Conservation (phyloP, 176 grass and related monocot genomes). For the Luzula sylvatica region DNA sequence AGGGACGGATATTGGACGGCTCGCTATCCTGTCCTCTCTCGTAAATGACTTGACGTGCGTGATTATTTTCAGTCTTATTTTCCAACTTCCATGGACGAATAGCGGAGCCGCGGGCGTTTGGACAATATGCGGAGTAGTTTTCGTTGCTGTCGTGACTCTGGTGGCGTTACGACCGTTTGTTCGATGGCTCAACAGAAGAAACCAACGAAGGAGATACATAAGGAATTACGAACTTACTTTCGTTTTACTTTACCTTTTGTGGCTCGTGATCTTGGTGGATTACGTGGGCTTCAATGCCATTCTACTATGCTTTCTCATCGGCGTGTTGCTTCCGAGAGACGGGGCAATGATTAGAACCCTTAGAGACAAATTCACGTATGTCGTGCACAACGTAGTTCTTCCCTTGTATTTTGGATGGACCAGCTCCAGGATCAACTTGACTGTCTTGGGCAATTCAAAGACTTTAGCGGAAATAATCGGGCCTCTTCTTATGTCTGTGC, state of each 20-base stretch:
- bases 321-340: constrained; percentile 39
- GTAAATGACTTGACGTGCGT: constrained; percentile 42
- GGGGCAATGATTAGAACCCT: constrained; percentile 47
- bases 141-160: not conserved
- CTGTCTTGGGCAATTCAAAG: constrained; percentile 9
- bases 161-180: not conserved
- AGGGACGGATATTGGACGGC: constrained; percentile 39
- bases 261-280: constrained; percentile 9
- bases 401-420: constrained; percentile 48
- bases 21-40: constrained; percentile 44
- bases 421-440: constrained; percentile 21
- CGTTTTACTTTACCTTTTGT: constrained; percentile 33
- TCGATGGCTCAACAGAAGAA: constrained; percentile 6
- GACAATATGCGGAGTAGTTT: not conserved
- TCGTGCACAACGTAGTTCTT: constrained; percentile 42
- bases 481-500: constrained; percentile 24
- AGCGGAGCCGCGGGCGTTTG: not conserved
- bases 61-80: not conserved
- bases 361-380: constrained; percentile 41
- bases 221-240: constrained; percentile 28
- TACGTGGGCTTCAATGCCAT: constrained; percentile 24
- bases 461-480: not conserved
- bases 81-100: not conserved
- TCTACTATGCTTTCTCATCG: constrained; percentile 52
- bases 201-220: constrained; percentile 25